These are phyloP conservation scores for Thymus mandschuricus DNA, from an alignment of 257 asterid genomes.

Conservation along the genomic window DNA sequence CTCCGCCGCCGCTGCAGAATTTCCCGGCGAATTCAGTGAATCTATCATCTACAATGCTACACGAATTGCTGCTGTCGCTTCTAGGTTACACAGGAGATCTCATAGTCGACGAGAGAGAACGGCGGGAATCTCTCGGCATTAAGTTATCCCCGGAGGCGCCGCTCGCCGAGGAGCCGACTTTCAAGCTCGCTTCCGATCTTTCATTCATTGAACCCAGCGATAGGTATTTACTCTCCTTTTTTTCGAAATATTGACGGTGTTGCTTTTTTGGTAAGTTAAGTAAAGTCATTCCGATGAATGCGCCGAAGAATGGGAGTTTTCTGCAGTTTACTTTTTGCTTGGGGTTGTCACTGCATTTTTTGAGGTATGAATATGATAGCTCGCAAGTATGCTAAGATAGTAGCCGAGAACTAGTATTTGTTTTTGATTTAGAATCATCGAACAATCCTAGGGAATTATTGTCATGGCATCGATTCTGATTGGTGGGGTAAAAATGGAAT, in stretches of 20 bases:
- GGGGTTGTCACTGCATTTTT: too few relatives aligned
- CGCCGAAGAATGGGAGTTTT: neutral
- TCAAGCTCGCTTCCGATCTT: conserved; percentile 88
- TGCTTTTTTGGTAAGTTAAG: neutral
- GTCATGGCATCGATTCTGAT: conserved; percentile 16
- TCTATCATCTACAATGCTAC: conserved; percentile 57
- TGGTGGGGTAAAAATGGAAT: conserved; percentile 41
- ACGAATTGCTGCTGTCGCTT: conserved; percentile 84
- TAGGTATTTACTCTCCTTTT: conserved; percentile 46
- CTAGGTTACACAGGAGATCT: conserved; percentile 98
- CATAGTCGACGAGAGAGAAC: conserved; percentile 80
- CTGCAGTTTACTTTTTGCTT: neutral
- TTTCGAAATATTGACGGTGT: neutral
- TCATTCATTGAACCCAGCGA: conserved; percentile 87
- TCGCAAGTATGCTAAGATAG: neutral
- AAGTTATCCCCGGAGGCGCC: conserved; percentile 67
- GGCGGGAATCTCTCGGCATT: conserved; percentile 48
- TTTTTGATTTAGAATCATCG: neutral
- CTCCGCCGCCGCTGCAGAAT: conserved; percentile 20
- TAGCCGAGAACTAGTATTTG: neutral
- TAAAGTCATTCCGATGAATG: neutral
- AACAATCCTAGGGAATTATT: neutral
- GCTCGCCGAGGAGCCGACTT: conserved; percentile 66
- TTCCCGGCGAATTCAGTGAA: neutral
- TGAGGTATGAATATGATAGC: too few relatives aligned